These are phyloP conservation scores for Fusarium fracticaudum DNA, from an alignment of 2,329 filamentous ascomycete genomes.

Conservation along the genomic window DNA sequence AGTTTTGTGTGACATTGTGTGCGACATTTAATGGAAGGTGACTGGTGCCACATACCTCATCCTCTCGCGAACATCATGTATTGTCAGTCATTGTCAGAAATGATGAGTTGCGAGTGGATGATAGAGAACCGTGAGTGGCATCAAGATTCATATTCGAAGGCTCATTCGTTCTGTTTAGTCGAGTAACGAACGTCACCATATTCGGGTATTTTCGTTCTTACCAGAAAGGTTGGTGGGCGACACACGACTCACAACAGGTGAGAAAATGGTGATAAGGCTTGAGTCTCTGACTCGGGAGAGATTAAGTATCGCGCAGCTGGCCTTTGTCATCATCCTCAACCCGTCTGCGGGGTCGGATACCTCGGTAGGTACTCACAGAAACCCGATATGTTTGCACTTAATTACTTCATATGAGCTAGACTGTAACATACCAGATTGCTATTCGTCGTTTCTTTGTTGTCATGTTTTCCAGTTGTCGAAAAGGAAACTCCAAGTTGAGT, in stretches of 20 bases:
- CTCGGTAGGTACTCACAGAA: no score
- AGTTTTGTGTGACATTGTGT: conserved; percentile 24
- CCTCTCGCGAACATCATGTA: neutral
- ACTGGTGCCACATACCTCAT: conserved; percentile 31
- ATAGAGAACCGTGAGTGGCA: neutral
- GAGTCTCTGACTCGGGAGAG: conserved; percentile 4
- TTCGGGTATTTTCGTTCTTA: neutral
- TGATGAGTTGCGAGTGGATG: conserved; percentile 3
- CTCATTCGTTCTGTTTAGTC: neutral
- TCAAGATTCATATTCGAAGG: neutral
- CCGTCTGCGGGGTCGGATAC: neutral
- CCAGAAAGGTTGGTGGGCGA: neutral
- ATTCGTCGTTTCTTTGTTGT: no score
- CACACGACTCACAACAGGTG: conserved; percentile 5
- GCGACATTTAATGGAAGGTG: conserved; percentile 9
- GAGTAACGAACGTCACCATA: neutral
- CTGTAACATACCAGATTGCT: no score
- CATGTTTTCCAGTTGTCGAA: neutral
- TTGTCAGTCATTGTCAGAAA: neutral
- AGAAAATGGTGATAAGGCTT: neutral
- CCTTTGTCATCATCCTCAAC: neutral
- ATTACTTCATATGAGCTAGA: no score
- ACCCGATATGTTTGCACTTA: neutral
- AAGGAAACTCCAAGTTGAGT: neutral
- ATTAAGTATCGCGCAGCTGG: neutral